Base-by-base conservation (phyloP, 768 basidiomycete species). In the Phanerochaete sordida region DNA sequence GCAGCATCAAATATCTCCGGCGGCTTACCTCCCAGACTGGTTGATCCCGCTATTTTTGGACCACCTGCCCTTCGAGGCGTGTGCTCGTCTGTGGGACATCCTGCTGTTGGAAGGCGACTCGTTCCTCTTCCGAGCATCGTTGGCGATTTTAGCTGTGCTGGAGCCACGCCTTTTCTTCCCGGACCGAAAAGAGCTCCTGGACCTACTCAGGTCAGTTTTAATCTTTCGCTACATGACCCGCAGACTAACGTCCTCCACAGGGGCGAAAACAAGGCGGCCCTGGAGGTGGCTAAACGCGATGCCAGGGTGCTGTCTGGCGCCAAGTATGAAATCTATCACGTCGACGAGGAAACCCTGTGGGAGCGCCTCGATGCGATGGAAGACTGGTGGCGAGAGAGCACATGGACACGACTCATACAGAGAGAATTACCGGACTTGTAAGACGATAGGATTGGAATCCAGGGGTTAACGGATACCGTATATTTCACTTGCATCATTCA, bases 301-400 rank as follows among this genome's bases (percentile, higher is more conserved):
- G 84, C 84, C 13, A 76, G 77, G 39, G 67, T 78, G 7, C 73
- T 89, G 19, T 76, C 88, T 66, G 87, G 86, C 1, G 88, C 85
- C 24, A 90, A 85, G 69, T 95, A 95, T 70, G 90, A 90, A 67
- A 88, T 93, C 60, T 93, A 95, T 68, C 90, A 90, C 7, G 77
- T 92, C 1, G 87, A 90, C 58, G 94, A 95, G 71, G 92, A 95
- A 69, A 82, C 83, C 0, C 72, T 96, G 15, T 95, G 94, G 88
- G 89, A 89, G 43, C 80, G 87, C 45, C 87, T 96, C 35, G 83
- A 88, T 63, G 78, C 79, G 54, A 90, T 93, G 87, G 85, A 89
- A 21, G 91, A 93, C 43, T 93, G 91, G 92, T 95, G 94, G 93
- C 92, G 85, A 69, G 91, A 94, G 68, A 90, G 85, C 62, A 95